Conservation (phyloP, 805 yeast genomes). For the Candida koratica region DNA sequence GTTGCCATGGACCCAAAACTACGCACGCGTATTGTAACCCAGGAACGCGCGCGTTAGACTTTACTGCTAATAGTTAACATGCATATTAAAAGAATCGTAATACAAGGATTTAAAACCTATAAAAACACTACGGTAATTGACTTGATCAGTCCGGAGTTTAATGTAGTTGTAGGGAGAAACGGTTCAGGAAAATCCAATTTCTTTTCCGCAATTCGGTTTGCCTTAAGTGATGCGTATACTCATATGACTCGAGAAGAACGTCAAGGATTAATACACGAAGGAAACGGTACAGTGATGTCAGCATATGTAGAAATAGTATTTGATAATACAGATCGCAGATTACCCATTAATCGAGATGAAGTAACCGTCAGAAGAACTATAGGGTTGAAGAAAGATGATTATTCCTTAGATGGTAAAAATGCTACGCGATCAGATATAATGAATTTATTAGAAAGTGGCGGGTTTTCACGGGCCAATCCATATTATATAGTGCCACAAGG, state of each 20-base stretch:
- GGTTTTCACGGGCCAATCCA: slow-evolving; percentile 85
- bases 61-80: too few relatives aligned
- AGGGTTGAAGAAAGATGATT: slow-evolving; percentile 91
- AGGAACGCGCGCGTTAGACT: neutral
- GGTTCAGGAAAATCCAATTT: slow-evolving; percentile 97
- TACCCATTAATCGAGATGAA: slow-evolving; percentile 66
- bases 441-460: slow-evolving; percentile 84
- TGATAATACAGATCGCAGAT: slow-evolving; percentile 72
- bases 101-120: slow-evolving; percentile 93
- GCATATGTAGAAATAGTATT: slow-evolving; percentile 89
- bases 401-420: slow-evolving; percentile 73
- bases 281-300: slow-evolving; percentile 84
- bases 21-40: neutral
- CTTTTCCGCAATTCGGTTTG: slow-evolving; percentile 92
- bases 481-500: slow-evolving; percentile 98
- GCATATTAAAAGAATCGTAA: slow-evolving; percentile 53
- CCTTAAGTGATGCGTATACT: slow-evolving; percentile 82
- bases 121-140: slow-evolving; percentile 78
- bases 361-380: slow-evolving; percentile 81
- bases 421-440: slow-evolving; percentile 77
- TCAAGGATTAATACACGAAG: slow-evolving; percentile 84
- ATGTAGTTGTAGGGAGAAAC: slow-evolving; percentile 82
- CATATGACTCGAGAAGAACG: slow-evolving; percentile 82
- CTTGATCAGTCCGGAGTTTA: slow-evolving; percentile 71
- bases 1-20: slow-evolving; percentile 45